These are phyloP conservation scores for Komagataella populi DNA, from an alignment of 805 yeast species.

Conservation along the genomic window DNA sequence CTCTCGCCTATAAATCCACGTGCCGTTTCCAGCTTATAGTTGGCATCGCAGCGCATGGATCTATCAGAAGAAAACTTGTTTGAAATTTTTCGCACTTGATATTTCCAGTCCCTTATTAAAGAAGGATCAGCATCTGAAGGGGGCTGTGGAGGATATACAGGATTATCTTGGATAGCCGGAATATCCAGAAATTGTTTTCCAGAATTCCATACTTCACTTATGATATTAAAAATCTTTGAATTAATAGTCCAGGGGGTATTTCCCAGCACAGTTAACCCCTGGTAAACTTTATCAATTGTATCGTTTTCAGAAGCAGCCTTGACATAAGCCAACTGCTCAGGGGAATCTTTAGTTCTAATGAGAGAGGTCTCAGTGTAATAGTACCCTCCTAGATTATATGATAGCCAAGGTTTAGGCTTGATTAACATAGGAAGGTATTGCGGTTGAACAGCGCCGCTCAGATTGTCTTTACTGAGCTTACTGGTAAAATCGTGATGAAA, in stretches of 20 bases:
- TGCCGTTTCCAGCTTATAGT: conserved; percentile 90
- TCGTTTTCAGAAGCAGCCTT: conserved; percentile 70
- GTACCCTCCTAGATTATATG: conserved; percentile 79
- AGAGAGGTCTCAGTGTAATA: conserved; percentile 46
- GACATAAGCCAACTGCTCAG: conserved; percentile 82
- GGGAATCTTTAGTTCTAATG: conserved; percentile 70
- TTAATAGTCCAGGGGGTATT: conserved; percentile 89
- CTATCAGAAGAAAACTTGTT: conserved; percentile 54
- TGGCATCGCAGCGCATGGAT: conserved; percentile 87
- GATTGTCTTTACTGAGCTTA: conserved; percentile 52
- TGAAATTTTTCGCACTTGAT: conserved; percentile 39
- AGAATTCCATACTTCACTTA: conserved; percentile 77
- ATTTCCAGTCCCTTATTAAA: conserved; percentile 54
- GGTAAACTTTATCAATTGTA: conserved; percentile 51
- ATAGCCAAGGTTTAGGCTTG: conserved; percentile 80
- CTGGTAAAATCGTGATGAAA: conserved; percentile 58
- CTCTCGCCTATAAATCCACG: conserved; percentile 78
- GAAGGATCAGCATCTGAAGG: conserved; percentile 57
- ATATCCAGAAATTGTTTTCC: conserved; percentile 67
- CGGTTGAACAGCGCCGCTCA: conserved; percentile 61
- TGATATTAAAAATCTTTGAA: conserved; percentile 47
- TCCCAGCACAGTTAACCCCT: conserved; percentile 80
- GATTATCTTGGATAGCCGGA: conserved; percentile 48
- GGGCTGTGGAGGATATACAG: conserved; percentile 28
- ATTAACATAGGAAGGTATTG: conserved; percentile 88